Conservation (phyloP, 2,329 filamentous ascomycete species). For the Colletotrichum magnum region DNA sequence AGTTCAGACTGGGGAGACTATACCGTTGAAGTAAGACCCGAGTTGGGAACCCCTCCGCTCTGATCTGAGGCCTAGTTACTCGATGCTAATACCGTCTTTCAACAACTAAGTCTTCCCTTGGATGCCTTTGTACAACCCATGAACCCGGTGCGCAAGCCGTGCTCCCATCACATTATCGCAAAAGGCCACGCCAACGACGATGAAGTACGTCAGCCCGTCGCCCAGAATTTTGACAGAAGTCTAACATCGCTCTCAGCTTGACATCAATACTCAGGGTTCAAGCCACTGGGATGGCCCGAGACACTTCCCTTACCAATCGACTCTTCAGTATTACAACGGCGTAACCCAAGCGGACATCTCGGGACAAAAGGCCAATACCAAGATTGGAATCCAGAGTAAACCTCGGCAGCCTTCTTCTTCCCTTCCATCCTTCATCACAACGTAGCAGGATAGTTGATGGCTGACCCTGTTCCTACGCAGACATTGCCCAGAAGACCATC, state of each 20-base stretch:
- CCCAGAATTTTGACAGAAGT: neutral
- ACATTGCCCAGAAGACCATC: slow-evolving; percentile 10
- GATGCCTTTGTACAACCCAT: slow-evolving; percentile 30
- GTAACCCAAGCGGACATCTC: slow-evolving; percentile 28
- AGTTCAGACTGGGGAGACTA: neutral
- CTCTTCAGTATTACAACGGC: slow-evolving; percentile 36
- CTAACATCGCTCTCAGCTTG: slow-evolving; percentile 2
- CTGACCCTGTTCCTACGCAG: neutral
- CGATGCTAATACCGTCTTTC: neutral
- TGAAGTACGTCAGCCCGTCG: slow-evolving; percentile 27
- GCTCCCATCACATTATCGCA: slow-evolving; percentile 40
- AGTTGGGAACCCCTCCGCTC: neutral
- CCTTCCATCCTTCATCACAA: neutral
- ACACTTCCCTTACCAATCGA: slow-evolving; percentile 37
- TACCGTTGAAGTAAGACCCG: slow-evolving; percentile 2
- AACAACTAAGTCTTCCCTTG: slow-evolving; percentile 16
- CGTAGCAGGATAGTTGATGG: neutral
- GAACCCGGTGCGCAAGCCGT: slow-evolving; percentile 42
- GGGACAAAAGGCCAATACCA: neutral
- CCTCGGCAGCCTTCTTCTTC: neutral
- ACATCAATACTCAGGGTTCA: slow-evolving; percentile 36
- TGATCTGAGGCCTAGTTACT: neutral
- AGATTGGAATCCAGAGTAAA: slow-evolving; percentile 30
- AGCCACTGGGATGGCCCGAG: slow-evolving; percentile 39
- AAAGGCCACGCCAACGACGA: slow-evolving; percentile 44